Evolutionary conservation across 352 stramenopile species (phyloP), one percentile per base, ranked within the genome.

Genomic region (Phytophthora capsici): DNA sequence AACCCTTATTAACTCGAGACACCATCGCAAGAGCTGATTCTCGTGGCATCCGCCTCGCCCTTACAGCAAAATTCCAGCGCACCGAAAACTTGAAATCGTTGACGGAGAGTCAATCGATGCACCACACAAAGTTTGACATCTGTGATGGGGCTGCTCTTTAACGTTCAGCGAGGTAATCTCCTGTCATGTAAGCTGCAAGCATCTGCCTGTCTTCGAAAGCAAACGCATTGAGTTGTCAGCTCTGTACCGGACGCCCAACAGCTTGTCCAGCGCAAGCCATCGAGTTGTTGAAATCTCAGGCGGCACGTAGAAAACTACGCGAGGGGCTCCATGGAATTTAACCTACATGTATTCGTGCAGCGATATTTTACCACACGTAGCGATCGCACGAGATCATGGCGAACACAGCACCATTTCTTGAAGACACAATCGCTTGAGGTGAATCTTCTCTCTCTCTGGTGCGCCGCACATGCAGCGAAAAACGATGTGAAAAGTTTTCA

Each of bases 1-100:
- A 56, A 48, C 30, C 17, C 47, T 22, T 30, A 13, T 43, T 34
- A 56, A 48, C 30, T 23, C 47, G 6, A 22, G 20, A 6, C 49
- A 53, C 50, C 58, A 60, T 66, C 58, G 25, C 32, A 60, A 50
- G 51, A 61, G 28, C 32, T 6, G 20, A 41, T 51, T 40, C 50
- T 49, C 16, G 37, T 44, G 16, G 14, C 36, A 41, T 19, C 38
- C 19, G 50, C 41, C 49, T 52, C 41, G 17, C 50, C 58, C 46
- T 20, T 65, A 58, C 57, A 63, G 40, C 26, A 38, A 43, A 40
- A 41, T 45, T 26, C n/a, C 26, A 34, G 19, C 23, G 34, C 58
- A 55, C 49, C 48, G 57, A 66, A 49, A 66, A 12, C 28, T 49
- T 23, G 20, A 34, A 53, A 52, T 45, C 28, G 40, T 61, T 26